phyloP scores from a whole-genome alignment of 1,284 basidiomycete genomes.

The Tylopilus orsonianus region DNA sequence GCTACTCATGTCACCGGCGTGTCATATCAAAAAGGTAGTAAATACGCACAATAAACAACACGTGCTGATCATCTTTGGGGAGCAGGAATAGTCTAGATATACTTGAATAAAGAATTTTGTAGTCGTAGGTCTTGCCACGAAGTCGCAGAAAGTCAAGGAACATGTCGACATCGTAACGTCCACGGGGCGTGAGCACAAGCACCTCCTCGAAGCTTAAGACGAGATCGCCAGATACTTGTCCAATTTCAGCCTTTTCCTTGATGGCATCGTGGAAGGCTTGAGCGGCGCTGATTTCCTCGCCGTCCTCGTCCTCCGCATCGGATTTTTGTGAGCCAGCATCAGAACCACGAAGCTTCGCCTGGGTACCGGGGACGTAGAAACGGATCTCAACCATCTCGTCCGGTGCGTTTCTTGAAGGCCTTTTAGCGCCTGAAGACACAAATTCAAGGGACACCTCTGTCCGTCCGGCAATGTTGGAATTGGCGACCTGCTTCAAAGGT shows the following conservation, averaged over 20 bases:
- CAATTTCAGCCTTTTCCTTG: constrained; percentile 96
- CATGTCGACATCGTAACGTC: constrained; percentile 98
- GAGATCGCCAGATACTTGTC: constrained; percentile 88
- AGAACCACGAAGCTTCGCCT: constrained; percentile 68
- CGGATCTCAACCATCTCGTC: constrained; percentile 97
- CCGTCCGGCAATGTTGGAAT: constrained; percentile 96
- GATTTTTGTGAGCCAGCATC: constrained; percentile 76
- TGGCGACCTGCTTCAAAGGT: constrained; percentile 85
- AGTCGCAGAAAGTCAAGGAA: constrained; percentile 92
- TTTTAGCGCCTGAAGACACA: constrained; percentile 52
- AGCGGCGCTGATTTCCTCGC: constrained; percentile 83
- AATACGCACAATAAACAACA: constrained; percentile 83
- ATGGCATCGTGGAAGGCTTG: constrained; percentile 96
- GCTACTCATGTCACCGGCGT: constrained; percentile 43
- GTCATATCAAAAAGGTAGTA: background rate
- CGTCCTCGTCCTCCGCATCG: constrained; percentile 68
- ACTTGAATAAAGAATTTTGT: constrained; percentile 92
- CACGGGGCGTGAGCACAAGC: constrained; percentile 94
- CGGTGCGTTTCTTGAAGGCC: constrained; percentile 46
- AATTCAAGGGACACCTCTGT: constrained; percentile 99
- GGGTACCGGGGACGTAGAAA: constrained; percentile 91
- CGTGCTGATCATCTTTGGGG: constrained; percentile 96
- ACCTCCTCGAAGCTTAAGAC: constrained; percentile 97
- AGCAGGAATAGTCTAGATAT: constrained; percentile 92
- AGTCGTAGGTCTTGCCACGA: constrained; percentile 98